Conservation (phyloP, 176 grass and related monocot species). For the Cenchrus purpureus region DNA sequence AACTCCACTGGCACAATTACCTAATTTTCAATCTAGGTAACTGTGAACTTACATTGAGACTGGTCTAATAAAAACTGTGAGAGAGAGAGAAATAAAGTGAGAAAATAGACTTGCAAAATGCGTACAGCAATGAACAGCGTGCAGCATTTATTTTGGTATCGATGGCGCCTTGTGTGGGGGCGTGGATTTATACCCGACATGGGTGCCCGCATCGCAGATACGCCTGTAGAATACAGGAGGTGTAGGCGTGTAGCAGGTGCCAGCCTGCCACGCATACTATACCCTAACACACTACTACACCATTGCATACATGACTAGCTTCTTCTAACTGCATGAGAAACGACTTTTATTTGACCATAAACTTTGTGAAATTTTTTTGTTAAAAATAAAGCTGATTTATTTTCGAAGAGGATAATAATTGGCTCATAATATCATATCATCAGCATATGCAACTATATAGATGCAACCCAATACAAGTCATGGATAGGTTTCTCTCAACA, state of each 20-base stretch:
- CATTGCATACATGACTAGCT: not conserved
- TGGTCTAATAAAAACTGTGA: too few species aligned
- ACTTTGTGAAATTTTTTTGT: not conserved
- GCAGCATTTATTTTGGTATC: slow-evolving; percentile 22
- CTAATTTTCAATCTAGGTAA: too few species aligned
- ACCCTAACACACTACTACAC: not conserved
- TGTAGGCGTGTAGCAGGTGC: not conserved
- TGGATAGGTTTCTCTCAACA: too few species aligned
- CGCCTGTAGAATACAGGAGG: not conserved
- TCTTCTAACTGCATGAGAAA: not conserved
- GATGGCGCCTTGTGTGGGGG: slow-evolving; percentile 23
- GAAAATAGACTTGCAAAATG: not conserved
- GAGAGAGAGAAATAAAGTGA: too few species aligned
- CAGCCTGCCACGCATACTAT: slow-evolving; percentile 3
- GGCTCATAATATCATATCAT: not conserved
- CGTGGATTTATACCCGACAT: slow-evolving; percentile 25
- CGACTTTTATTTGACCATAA: not conserved
- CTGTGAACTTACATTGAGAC: too few species aligned
- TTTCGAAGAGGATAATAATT: not conserved
- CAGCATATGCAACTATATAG: too few species aligned
- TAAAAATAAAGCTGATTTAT: not conserved
- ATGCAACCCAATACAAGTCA: too few species aligned
- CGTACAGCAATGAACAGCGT: not conserved
- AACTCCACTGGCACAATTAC: too few species aligned
- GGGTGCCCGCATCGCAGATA: not conserved